Conservation (phyloP, 1,139 yeast species). For the Suhomyces maxii region DNA sequence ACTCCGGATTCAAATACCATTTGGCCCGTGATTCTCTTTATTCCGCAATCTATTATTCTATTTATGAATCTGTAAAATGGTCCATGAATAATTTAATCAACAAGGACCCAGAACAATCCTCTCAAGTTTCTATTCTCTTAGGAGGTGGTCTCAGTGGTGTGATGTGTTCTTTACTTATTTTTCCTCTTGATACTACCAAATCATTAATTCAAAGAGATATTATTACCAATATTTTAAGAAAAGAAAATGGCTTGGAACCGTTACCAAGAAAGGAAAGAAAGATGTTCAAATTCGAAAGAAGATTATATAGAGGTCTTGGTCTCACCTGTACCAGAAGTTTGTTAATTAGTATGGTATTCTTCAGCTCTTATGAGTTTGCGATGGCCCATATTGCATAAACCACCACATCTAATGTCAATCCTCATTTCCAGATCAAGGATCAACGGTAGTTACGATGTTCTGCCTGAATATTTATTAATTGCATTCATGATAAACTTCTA, state of each 20-base stretch:
- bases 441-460: too few species aligned
- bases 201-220: slow-evolving; percentile 73
- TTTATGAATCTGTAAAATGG: slow-evolving; percentile 71
- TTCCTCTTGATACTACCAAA: slow-evolving; percentile 80
- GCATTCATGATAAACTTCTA: too few species aligned
- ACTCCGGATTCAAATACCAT: slow-evolving; percentile 73
- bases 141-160: slow-evolving; percentile 86
- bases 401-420: too few species aligned
- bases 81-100: slow-evolving; percentile 37
- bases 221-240: slow-evolving; percentile 62
- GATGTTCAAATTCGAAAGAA: slow-evolving; percentile 38
- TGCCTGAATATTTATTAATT: too few species aligned
- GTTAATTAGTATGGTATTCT: slow-evolving; percentile 72
- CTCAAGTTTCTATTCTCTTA: slow-evolving; percentile 40
- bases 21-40: slow-evolving; percentile 67
- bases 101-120: slow-evolving; percentile 27
- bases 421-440: too few species aligned
- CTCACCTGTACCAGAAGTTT: slow-evolving; percentile 72
- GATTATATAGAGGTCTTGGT: slow-evolving; percentile 75
- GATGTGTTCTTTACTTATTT: slow-evolving; percentile 68
- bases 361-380: slow-evolving; percentile 66
- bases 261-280: slow-evolving; percentile 32
- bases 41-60: slow-evolving; percentile 71
- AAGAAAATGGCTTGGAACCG: slow-evolving; percentile 43
- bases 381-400: slow-evolving; percentile 49